Evolutionary conservation across 2,329 filamentous ascomycete genomes (phyloP), one percentile per base, ranked within the genome.

Genomic region (Penicillium sp.): DNA sequence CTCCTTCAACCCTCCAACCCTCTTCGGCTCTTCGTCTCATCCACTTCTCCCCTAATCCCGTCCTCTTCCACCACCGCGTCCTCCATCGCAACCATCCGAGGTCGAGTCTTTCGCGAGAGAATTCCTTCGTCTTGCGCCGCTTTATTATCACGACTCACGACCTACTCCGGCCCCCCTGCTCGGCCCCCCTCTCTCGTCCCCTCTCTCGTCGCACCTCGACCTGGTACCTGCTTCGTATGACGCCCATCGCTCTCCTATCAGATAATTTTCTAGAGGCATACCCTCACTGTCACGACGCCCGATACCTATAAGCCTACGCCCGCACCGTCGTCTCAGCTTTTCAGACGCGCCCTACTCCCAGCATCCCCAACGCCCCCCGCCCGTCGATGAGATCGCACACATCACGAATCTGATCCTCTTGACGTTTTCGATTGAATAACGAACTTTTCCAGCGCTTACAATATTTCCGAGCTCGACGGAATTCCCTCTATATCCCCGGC

Each of bases 341-440:
- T 51, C 54, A 30, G 30, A 30, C 45, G 49, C 59, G 57, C 56
- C 51, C 45, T 19, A 24, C 30, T 22, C 50, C 42, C 37, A 40
- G 40, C 50, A 58, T 56, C 53, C 53, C 33, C 5, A 59, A 35
- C 30, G 35, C 53, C 53, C 53, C 53, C 62, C 49, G 49, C 40
- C 38, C 53, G 40, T 62, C 56, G 60, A 62, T 62, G 56, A 59
- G 44, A 60, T 40, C 37, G 54, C 8, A 47, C 51, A 33, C 44
- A 22, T 49, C 53, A 13, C 24, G 37, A 15, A 42, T 37, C 38
- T 30, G n/a, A 33, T 33, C 47, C 9, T n/a, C 15, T n/a, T 33
- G 51, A 19, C 28, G 45, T 19, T 19, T 53, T 13, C 49, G 53
- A 56, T 33, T 28, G 22, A 28, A 28, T 47, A 24, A 47, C 24